phyloP scores from a whole-genome alignment of 1,139 yeast species.

The Suhomyces ambrosiae region DNA sequence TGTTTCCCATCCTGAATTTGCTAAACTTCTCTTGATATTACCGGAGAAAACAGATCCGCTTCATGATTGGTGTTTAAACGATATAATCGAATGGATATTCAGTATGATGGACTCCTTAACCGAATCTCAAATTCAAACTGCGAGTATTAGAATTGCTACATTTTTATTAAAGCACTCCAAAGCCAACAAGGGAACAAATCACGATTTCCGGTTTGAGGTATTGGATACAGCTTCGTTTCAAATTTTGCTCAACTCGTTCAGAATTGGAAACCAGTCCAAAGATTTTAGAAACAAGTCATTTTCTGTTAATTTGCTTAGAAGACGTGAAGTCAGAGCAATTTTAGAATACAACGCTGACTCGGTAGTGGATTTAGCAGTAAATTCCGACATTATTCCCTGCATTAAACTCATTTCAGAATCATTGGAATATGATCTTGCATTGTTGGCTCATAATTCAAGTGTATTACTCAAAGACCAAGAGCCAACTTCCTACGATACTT shows the following conservation, averaged over 20 bases:
- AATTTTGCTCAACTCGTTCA: slow-evolving; percentile 20
- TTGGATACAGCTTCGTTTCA: slow-evolving; percentile 16
- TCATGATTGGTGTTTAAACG: slow-evolving; percentile 23
- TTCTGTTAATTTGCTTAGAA: slow-evolving; percentile 27
- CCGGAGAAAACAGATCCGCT: slow-evolving; percentile 9
- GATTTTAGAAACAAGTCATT: slow-evolving; percentile 21
- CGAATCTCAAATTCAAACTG: slow-evolving; percentile 42
- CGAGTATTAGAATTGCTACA: slow-evolving; percentile 42
- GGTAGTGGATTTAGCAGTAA: slow-evolving; percentile 29
- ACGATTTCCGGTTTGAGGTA: slow-evolving; percentile 2
- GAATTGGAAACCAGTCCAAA: slow-evolving; percentile 18
- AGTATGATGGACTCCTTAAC: slow-evolving; percentile 37
- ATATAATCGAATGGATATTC: slow-evolving; percentile 46
- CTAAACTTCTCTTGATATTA: slow-evolving; percentile 20
- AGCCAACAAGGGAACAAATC: slow-evolving; percentile 3
- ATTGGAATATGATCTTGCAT: slow-evolving; percentile 55
- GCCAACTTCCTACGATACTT: slow-evolving; percentile 46
- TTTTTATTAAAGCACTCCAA: slow-evolving; percentile 32
- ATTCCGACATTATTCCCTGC: slow-evolving; percentile 17
- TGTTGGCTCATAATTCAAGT: slow-evolving; percentile 56
- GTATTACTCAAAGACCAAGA: slow-evolving; percentile 40
- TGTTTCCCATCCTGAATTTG: slow-evolving; percentile 40
- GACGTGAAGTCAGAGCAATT: slow-evolving; percentile 39
- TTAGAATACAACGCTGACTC: slow-evolving; percentile 32
- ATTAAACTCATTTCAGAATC: slow-evolving; percentile 49